Conservation (phyloP, 345 rosid species). For the Brassica carinata region DNA sequence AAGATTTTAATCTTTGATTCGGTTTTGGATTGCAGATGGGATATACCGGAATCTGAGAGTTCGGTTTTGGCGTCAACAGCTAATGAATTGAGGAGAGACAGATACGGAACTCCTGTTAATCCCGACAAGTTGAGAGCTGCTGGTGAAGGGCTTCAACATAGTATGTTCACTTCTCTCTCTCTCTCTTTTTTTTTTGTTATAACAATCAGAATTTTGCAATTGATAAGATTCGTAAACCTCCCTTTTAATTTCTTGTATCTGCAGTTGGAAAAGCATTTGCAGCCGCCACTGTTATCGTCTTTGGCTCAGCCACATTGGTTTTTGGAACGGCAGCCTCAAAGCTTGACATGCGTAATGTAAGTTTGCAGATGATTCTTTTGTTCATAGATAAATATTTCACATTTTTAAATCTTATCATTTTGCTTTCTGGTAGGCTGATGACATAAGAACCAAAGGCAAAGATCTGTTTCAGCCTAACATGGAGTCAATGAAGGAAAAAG, state of each 20-base stretch:
- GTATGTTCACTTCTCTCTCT: slow-evolving; percentile 42
- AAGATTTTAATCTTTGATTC: background rate
- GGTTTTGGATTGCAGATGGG: slow-evolving; percentile 61
- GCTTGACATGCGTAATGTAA: slow-evolving; percentile 64
- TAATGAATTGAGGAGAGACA: slow-evolving; percentile 71
- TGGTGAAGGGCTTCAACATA: slow-evolving; percentile 72
- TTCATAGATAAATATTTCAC: background rate
- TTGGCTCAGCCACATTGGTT: slow-evolving; percentile 68
- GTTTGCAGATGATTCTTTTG: slow-evolving; percentile 8
- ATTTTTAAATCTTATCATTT: background rate
- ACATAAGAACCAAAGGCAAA: slow-evolving; percentile 58
- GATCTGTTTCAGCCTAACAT: slow-evolving; percentile 65
- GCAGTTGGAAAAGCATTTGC: slow-evolving; percentile 89
- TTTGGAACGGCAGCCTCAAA: slow-evolving; percentile 66
- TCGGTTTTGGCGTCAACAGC: slow-evolving; percentile 70
- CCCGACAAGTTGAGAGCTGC: slow-evolving; percentile 86
- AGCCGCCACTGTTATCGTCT: slow-evolving; percentile 67
- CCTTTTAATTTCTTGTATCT: slow-evolving; percentile 7
- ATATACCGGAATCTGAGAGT: slow-evolving; percentile 54
- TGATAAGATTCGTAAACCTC: background rate
- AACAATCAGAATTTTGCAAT: too few relatives aligned
- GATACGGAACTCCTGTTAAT: slow-evolving; percentile 47
- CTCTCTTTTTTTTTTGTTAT: background rate
- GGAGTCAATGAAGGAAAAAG: slow-evolving; percentile 57
- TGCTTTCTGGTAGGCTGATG: slow-evolving; percentile 51